Percentiles rank a stretch among this genome's conserved stretches.
phyloP scores from a whole-genome alignment of 106 monocot species.

The Apostasia ramifera region DNA sequence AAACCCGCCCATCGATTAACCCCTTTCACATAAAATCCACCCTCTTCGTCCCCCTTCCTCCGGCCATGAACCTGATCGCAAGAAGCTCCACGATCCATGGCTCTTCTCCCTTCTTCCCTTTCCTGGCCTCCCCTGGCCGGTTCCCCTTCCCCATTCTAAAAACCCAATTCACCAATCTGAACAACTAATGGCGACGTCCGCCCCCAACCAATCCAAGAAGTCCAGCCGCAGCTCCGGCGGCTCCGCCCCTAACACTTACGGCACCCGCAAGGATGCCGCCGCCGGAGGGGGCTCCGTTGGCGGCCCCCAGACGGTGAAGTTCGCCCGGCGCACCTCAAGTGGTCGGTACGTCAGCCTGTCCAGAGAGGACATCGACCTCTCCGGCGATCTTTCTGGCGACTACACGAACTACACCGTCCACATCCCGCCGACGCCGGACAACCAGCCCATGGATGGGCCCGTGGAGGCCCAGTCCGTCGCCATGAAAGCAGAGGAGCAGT shows the following conservation, averaged over 20 bases:
- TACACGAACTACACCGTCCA: constrained; percentile 44
- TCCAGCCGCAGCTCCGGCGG: constrained; percentile 10
- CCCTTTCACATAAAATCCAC: background rate
- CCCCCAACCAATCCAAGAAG: constrained; percentile 13
- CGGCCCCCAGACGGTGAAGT: constrained; percentile 34
- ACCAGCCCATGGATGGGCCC: constrained; percentile 32
- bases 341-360: constrained; percentile 40
- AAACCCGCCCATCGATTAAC: background rate
- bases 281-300: background rate
- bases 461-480: constrained; percentile 19
- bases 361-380: constrained; percentile 28
- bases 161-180: background rate
- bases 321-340: constrained; percentile 50
- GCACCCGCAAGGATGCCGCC: background rate
- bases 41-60: background rate
- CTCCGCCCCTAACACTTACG: background rate
- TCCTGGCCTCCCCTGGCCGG: background rate
- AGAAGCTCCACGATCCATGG: background rate
- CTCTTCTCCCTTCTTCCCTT: background rate
- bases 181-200: constrained; percentile 1
- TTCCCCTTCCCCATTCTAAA: background rate
- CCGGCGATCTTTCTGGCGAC: constrained; percentile 26
- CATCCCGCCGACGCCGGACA: constrained; percentile 38
- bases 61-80: background rate
- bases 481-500: constrained; percentile 31